A percentile compares a stretch with the other conserved stretches of the same genome.
phyloP scores from a whole-genome alignment of 1,284 basidiomycete genomes.

The Ceratobasidium sp. region DNA sequence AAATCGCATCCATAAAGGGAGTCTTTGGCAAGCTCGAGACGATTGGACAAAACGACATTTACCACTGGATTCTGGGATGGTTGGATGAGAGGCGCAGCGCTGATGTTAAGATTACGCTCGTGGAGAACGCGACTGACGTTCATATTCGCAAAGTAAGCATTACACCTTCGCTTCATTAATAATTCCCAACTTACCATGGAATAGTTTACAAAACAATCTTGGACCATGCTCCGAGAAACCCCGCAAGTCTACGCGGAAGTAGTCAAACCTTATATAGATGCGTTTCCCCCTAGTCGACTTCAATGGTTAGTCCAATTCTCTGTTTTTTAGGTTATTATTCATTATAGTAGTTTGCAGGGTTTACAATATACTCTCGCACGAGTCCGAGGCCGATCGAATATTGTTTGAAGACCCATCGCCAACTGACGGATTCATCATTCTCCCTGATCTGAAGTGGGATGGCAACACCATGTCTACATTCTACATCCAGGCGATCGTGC shows the following conservation, averaged over 20 bases:
- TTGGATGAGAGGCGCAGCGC: conserved; percentile 40
- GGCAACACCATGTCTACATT: conserved; percentile 67
- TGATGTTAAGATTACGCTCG: conserved; percentile 70
- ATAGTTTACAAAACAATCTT: conserved; percentile 80
- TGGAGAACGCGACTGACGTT: conserved; percentile 81
- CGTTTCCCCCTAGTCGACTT: conserved; percentile 74
- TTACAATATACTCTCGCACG: conserved; percentile 81
- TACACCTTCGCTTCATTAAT: neutral
- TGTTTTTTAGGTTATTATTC: neutral
- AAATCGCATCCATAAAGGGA: conserved; percentile 43
- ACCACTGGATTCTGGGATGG: conserved; percentile 42
- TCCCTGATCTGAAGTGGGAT: conserved; percentile 97
- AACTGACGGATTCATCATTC: conserved; percentile 72
- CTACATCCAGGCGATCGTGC: conserved; percentile 77
- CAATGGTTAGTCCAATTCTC: conserved; percentile 67
- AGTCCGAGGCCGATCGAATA: conserved; percentile 79
- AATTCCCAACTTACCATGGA: conserved; percentile 25
- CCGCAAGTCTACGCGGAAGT: conserved; percentile 72
- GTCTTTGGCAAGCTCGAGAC: conserved; percentile 54
- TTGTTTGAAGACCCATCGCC: conserved; percentile 66
- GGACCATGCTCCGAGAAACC: conserved; percentile 80
- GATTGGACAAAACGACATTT: conserved; percentile 47
- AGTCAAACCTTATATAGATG: conserved; percentile 78
- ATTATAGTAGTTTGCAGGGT: conserved; percentile 63
- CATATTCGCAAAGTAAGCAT: conserved; percentile 76